Conservation (phyloP, 768 basidiomycete genomes). For the Cystobasidium ongulense region DNA sequence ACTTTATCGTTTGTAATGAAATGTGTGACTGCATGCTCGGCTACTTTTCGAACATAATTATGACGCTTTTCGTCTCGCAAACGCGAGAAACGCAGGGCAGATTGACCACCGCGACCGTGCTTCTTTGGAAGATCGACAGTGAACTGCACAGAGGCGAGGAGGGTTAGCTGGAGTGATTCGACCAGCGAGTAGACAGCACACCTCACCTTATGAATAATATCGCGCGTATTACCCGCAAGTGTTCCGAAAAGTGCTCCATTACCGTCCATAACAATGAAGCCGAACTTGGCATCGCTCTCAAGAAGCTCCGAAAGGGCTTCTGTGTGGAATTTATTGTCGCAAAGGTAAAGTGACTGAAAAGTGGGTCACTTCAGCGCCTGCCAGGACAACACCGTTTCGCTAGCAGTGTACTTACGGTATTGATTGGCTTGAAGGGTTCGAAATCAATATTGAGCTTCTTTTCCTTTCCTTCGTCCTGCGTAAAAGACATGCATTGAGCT, state of each 20-base stretch:
- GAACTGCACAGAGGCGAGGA: slow-evolving; percentile 50
- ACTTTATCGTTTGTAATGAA: slow-evolving; percentile 97
- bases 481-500: not conserved
- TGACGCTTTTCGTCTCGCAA: slow-evolving; percentile 97
- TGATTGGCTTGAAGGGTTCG: slow-evolving; percentile 97
- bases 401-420: slow-evolving; percentile 55
- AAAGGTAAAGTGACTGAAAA: slow-evolving; percentile 73
- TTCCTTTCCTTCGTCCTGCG: slow-evolving; percentile 86
- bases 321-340: slow-evolving; percentile 99
- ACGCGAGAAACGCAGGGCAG: slow-evolving; percentile 98
- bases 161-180: not conserved
- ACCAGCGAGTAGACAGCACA: too few relatives aligned
- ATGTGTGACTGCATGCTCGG: slow-evolving; percentile 92
- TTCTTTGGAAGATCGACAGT: slow-evolving; percentile 98
- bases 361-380: not conserved
- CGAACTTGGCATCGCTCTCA: slow-evolving; percentile 94
- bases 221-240: slow-evolving; percentile 91
- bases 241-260: slow-evolving; percentile 95
- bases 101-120: slow-evolving; percentile 99
- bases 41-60: slow-evolving; percentile 99
- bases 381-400: not conserved
- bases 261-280: slow-evolving; percentile 99
- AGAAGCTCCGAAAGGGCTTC: slow-evolving; percentile 92
- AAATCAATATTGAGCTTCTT: slow-evolving; percentile 89
- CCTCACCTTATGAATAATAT: slow-evolving; percentile 77